These are phyloP conservation scores for Debaryomycetaceae sp. DNA, from an alignment of 1,139 yeast species.

Conservation along the genomic window DNA sequence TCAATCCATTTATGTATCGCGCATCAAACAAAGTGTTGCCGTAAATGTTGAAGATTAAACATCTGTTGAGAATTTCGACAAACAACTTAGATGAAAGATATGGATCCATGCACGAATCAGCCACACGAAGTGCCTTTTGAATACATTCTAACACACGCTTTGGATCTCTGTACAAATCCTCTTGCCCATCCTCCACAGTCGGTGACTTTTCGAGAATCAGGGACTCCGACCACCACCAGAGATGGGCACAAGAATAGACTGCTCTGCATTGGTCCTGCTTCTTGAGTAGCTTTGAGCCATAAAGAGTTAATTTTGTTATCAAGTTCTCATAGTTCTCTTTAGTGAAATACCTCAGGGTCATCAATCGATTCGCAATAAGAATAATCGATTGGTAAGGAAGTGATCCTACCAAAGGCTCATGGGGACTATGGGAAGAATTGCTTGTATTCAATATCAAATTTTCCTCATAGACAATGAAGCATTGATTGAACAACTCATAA, in stretches of 20 bases:
- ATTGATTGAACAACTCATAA: conserved; percentile 88
- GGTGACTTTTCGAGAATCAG: conserved; percentile 26
- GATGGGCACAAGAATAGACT: conserved; percentile 80
- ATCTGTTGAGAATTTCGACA: conserved; percentile 83
- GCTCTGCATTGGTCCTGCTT: conserved; percentile 95
- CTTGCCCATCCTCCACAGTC: conserved; percentile 14
- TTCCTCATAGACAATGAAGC: conserved; percentile 87
- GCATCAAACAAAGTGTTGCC: conserved; percentile 72
- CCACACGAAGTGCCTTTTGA: conserved; percentile 74
- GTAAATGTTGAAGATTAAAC: conserved; percentile 79
- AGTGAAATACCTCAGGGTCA: conserved; percentile 53
- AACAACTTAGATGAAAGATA: conserved; percentile 76
- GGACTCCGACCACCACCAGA: conserved; percentile 86
- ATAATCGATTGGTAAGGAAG: conserved; percentile 37
- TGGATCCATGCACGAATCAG: conserved; percentile 90
- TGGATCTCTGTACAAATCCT: conserved; percentile 29
- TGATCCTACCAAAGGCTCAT: conserved; percentile 38
- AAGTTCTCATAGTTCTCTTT: conserved; percentile 72
- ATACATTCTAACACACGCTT: conserved; percentile 47
- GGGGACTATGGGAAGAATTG: conserved; percentile 25
- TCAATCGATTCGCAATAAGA: conserved; percentile 60
- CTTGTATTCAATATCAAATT: conserved; percentile 31
- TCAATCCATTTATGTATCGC: conserved; percentile 78
- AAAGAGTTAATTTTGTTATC: conserved; percentile 80
- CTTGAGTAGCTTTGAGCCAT: conserved; percentile 83